Conservation (phyloP, 306 rosid species). For the Glycyrrhiza uralensis region DNA sequence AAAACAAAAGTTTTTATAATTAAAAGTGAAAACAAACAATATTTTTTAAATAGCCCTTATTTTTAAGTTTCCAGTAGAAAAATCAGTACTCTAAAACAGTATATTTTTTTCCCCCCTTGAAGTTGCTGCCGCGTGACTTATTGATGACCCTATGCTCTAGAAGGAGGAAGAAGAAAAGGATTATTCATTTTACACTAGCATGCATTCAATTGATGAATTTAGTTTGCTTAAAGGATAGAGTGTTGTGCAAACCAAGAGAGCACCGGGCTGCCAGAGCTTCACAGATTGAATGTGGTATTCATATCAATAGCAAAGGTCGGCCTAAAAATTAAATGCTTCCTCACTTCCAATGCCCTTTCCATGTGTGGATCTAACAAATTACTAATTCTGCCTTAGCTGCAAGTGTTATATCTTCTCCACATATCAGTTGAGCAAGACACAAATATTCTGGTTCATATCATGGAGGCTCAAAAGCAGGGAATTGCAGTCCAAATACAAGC, state of each 20-base stretch:
- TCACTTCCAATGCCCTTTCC: conserved; percentile 21
- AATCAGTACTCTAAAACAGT: too few species aligned
- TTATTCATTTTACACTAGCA: background rate
- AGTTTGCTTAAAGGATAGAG: background rate
- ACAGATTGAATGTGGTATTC: conserved; percentile 34
- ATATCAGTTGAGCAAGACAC: background rate
- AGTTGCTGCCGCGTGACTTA: too few species aligned
- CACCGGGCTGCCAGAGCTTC: conserved; percentile 20
- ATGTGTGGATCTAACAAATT: background rate
- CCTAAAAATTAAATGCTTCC: conserved; percentile 25
- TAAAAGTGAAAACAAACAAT: too few species aligned
- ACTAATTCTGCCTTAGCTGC: background rate
- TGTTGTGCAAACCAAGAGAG: conserved; percentile 60
- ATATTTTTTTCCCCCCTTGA: too few species aligned
- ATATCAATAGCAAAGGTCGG: background rate
- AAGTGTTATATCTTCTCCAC: background rate
- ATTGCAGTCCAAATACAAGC: conserved; percentile 6
- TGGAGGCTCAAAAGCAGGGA: conserved; percentile 24
- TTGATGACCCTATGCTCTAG: too few species aligned
- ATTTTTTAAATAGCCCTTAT: too few species aligned
- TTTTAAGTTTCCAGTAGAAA: too few species aligned
- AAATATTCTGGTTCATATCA: background rate
- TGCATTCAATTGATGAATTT: background rate
- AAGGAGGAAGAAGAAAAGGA: too few species aligned
- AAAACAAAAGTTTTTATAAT: too few species aligned